A percentile compares a stretch with the other conserved stretches of the same genome.
phyloP scores from a whole-genome alignment of 169 alveolate genomes.

The Eimeria brunetti region DNA sequence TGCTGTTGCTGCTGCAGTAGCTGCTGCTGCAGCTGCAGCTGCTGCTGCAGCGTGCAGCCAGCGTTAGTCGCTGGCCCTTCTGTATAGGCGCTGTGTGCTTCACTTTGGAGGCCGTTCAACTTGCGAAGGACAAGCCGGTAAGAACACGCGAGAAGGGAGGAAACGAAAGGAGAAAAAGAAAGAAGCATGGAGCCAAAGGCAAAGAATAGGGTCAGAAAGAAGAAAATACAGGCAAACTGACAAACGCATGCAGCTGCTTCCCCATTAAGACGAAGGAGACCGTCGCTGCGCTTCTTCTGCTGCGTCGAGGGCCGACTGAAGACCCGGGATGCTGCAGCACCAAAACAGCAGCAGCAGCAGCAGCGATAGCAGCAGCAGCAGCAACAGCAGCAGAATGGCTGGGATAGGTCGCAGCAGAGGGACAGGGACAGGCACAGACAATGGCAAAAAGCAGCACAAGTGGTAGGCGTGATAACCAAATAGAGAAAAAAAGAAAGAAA shows the following conservation, averaged over 20 bases:
- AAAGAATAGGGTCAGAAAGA: neutral
- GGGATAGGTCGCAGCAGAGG: neutral
- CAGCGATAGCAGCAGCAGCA: constrained; percentile 15
- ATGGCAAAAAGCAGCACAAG: neutral
- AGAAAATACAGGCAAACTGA: no score
- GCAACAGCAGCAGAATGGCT: neutral
- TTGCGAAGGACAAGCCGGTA: neutral
- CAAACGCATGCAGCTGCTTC: no score
- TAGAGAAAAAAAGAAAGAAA: neutral
- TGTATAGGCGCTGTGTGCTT: neutral
- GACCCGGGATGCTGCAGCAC: constrained; percentile 54
- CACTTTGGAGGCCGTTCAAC: neutral
- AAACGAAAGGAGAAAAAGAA: neutral
- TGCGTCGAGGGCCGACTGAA: constrained; percentile 24
- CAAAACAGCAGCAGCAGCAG: constrained; percentile 4
- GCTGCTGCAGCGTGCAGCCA: neutral
- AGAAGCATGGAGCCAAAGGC: neutral
- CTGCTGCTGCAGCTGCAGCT: neutral
- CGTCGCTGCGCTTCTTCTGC: constrained; percentile 48
- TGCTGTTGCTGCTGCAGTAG: neutral
- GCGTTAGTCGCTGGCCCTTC: neutral
- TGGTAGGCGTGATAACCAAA: neutral
- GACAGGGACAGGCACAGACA: neutral
- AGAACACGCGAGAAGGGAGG: neutral
- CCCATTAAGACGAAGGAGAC: neutral